These are phyloP conservation scores for Secale cereale DNA, from an alignment of 176 grass and related monocot species.

Conservation along the genomic window DNA sequence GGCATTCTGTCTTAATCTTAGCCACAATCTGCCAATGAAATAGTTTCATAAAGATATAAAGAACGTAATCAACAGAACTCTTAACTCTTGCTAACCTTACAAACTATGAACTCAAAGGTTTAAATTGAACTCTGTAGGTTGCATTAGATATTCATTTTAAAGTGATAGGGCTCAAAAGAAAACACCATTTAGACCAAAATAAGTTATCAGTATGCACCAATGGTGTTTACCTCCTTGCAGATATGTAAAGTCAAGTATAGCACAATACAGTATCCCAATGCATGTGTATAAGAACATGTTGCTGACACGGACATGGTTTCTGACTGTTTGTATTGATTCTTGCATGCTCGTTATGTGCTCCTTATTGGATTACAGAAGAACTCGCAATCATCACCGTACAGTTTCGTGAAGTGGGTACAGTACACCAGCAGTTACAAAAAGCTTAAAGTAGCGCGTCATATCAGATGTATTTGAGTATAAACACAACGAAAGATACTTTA, in stretches of 20 bases:
- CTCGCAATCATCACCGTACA: not conserved
- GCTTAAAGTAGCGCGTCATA: not conserved
- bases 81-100: not conserved
- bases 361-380: not conserved
- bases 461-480: constrained; percentile 12
- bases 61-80: not conserved
- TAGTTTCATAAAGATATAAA: constrained; percentile 14
- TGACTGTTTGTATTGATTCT: too few species aligned
- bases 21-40: constrained; percentile 77
- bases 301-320: not conserved
- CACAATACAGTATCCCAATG: constrained; percentile 14
- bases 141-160: constrained; percentile 13
- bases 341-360: not conserved
- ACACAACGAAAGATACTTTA: constrained; percentile 6
- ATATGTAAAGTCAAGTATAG: constrained; percentile 19
- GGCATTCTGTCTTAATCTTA: constrained; percentile 73
- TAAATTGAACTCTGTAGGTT: not conserved
- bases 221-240: not conserved
- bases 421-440: not conserved
- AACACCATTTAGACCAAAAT: not conserved
- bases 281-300: not conserved
- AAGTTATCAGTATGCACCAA: not conserved
- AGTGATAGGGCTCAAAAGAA: not conserved
- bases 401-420: not conserved
- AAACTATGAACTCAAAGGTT: constrained; percentile 7